Evolutionary conservation across 176 grass and related monocot genomes (phyloP).

Genomic region (Tuctoria greenei): DNA sequence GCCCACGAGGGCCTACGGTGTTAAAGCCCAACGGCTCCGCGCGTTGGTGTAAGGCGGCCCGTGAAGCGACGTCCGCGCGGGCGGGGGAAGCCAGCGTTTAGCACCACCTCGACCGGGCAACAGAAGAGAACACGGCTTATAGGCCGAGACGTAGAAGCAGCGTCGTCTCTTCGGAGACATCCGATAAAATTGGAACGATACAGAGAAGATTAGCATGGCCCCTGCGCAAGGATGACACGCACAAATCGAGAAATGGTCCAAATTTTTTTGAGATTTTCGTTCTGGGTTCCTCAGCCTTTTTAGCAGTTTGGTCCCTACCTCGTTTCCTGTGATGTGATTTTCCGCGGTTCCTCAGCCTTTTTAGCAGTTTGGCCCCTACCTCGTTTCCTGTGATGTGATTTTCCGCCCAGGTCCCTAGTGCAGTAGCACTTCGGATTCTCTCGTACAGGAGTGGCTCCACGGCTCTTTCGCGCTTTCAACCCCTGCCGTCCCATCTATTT

Average conservation of each 20-base stretch:
- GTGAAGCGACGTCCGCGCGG: neutral
- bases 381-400: too few species aligned
- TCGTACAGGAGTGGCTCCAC: too few species aligned
- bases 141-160: accelerated
- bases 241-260: slow-evolving; percentile 10
- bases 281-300: neutral
- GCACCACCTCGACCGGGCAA: neutral
- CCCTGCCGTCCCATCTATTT: too few species aligned
- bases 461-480: too few species aligned
- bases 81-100: neutral
- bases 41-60: neutral
- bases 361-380: too few species aligned
- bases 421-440: too few species aligned
- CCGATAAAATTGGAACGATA: slow-evolving; percentile 12
- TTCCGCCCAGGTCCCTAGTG: too few species aligned
- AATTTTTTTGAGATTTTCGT: neutral
- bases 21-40: neutral
- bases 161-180: neutral
- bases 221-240: neutral
- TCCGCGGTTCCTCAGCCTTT: neutral
- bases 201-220: slow-evolving; percentile 17
- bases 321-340: too few species aligned
- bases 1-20: neutral
- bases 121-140: neutral
- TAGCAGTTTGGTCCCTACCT: too few species aligned